Base-by-base conservation (phyloP, 1,139 yeast genomes). In the Yamadazyma jaroonii region DNA sequence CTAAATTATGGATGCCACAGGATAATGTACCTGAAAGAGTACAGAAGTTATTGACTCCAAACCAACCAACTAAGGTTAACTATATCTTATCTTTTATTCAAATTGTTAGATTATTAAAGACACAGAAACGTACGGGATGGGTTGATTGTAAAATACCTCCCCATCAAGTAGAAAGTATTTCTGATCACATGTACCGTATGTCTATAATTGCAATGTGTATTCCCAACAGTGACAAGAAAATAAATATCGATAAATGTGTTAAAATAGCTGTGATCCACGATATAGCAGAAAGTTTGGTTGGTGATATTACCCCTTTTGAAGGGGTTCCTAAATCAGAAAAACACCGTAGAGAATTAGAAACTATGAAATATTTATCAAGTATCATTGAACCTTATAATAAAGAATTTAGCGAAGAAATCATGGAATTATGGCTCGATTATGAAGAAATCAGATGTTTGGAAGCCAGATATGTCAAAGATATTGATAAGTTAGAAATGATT, bases 141-240 rank as follows among this genome's bases (percentile, higher is more conserved):
- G 61, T 92, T 22, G 90, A 89, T 53, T 79, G 79, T 52, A 79
- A 77, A 10, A 72, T 92, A 25, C 73, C 79, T 0, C 56, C 61
- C 8, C 55, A 49, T 2, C 53, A 62, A 22, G 74, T 75, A 1
- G 94, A 92, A 60, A 81, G 90, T 35, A 90, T 92, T 40, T 75
- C 90, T 12, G 98, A 92, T 60, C 99, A 92, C 60, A 92, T 92
- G 97, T 92, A 92, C 58, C 75, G 99, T 44, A 92, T 94, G 97
- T 81, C 90, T 4, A 70, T 90, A 31, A 80, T 90, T 38, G 72
- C 95, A 17, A 77, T 90, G 84, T 62, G 87, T 25, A 73, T 86
- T 29, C 83, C 85, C 11, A 53, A 61, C 32, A 42, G 46, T 7
- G 51, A 58, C 10, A 30, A 33, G 25, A 35, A 40, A 20, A 60